A percentile compares a stretch with the other conserved stretches of the same genome.
These are phyloP conservation scores for Dictyostelium capitatum DNA, from an alignment of 78 protist genomes.

Conservation along the genomic window DNA sequence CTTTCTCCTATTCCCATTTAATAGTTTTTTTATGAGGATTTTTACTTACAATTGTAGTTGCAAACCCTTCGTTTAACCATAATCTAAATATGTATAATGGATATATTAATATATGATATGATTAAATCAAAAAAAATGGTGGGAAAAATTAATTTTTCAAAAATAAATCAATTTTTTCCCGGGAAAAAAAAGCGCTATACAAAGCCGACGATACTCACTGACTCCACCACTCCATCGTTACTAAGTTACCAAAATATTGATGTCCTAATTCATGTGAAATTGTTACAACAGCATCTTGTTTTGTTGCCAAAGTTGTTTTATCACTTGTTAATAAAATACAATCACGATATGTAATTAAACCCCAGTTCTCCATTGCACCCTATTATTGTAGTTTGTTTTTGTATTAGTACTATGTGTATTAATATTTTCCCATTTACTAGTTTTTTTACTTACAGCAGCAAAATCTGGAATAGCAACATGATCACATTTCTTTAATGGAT, in stretches of 20 bases:
- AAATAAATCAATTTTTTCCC: too few relatives aligned
- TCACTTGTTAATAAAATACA: slow-evolving; percentile 77
- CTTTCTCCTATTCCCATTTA: too few relatives aligned
- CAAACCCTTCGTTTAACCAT: slow-evolving; percentile 97
- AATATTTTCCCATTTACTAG: too few relatives aligned
- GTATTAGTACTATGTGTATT: too few relatives aligned
- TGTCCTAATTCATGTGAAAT: slow-evolving; percentile 86
- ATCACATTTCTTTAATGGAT: slow-evolving; percentile 94
- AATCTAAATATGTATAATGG: too few relatives aligned
- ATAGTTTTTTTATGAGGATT: too few relatives aligned
- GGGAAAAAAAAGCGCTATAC: too few relatives aligned
- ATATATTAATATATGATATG: too few relatives aligned
- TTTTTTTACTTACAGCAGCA: not conserved
- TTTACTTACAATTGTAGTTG: slow-evolving; percentile 87
- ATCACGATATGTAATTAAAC: slow-evolving; percentile 92
- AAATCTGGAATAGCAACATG: slow-evolving; percentile 89
- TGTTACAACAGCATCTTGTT: slow-evolving; percentile 68
- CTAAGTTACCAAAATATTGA: slow-evolving; percentile 97
- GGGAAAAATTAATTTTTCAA: too few relatives aligned
- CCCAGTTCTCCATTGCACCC: slow-evolving; percentile 92
- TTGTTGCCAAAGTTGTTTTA: not conserved
- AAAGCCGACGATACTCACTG: too few relatives aligned
- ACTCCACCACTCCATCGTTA: slow-evolving; percentile 98
- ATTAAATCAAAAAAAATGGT: too few relatives aligned
- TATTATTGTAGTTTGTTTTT: too few relatives aligned